A percentile compares a stretch with the other conserved stretches of the same genome.
Evolutionary conservation across 495 filamentous ascomycete genomes (phyloP).

Genomic region (Astrothelium macrocarpum): DNA sequence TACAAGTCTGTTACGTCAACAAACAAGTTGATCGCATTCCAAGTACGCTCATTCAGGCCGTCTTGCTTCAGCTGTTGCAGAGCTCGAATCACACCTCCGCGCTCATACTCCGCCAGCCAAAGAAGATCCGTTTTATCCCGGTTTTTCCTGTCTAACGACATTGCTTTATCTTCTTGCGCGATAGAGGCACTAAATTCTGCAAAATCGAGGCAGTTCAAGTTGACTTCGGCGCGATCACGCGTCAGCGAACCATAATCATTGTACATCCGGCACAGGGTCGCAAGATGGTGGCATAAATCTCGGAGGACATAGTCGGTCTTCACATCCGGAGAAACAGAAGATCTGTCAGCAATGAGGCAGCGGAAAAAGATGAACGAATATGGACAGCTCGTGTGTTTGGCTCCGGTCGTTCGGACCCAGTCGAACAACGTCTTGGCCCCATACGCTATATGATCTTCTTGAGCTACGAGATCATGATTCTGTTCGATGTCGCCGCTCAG

Average conservation of each 20-base stretch:
- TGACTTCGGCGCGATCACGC: slow-evolving; percentile 30
- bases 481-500: not conserved
- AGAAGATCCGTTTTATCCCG: not conserved
- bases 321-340: slow-evolving; percentile 13
- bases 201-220: slow-evolving; percentile 29
- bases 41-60: not conserved
- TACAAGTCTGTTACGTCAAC: slow-evolving; percentile 32
- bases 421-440: slow-evolving; percentile 3
- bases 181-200: not conserved
- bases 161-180: not conserved
- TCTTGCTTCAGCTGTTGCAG: not conserved
- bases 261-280: slow-evolving; percentile 33
- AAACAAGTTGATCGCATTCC: slow-evolving; percentile 20
- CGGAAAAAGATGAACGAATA: not conserved
- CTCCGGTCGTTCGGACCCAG: not conserved
- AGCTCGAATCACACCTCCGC: not conserved
- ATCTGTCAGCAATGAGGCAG: not conserved
- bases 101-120: not conserved
- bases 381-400: not conserved
- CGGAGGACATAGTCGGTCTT: slow-evolving; percentile 21
- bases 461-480: not conserved
- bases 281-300: slow-evolving; percentile 25
- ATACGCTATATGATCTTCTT: not conserved
- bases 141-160: not conserved
- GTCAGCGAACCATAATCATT: slow-evolving; percentile 34